phyloP scores from a whole-genome alignment of 2,329 filamentous ascomycete species.

The Cladosporium sp. region DNA sequence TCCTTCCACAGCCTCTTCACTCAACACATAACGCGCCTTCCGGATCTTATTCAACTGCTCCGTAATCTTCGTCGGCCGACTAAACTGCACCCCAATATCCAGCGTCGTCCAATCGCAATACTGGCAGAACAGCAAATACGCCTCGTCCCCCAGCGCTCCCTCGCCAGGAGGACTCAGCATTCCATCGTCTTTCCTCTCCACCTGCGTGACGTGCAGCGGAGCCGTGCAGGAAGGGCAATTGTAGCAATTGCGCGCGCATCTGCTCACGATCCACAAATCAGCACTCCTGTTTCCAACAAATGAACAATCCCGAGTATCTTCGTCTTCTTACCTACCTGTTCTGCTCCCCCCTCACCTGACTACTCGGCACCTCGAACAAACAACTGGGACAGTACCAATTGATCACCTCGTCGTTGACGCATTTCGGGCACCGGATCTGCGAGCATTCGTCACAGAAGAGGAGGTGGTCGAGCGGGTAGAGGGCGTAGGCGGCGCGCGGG shows the following conservation, averaged over 20 bases:
- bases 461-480: constrained; percentile 89
- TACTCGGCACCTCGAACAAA: constrained; percentile 91
- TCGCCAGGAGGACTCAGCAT: constrained; percentile 12
- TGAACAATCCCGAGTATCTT: neutral
- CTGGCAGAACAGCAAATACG: constrained; percentile 74
- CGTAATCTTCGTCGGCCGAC: constrained; percentile 77
- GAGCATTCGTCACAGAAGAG: constrained; percentile 97
- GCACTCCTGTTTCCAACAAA: neutral
- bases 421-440: constrained; percentile 88
- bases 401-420: constrained; percentile 86
- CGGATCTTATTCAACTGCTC: constrained; percentile 51
- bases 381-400: constrained; percentile 95
- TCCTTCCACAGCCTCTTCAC: constrained; percentile 37
- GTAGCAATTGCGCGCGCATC: constrained; percentile 83
- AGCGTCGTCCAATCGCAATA: constrained; percentile 92
- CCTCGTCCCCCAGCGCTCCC: constrained; percentile 17
- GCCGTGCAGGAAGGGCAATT: constrained; percentile 87
- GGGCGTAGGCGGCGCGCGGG: constrained; percentile 79
- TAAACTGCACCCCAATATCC: constrained; percentile 86
- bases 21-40: constrained; percentile 18
- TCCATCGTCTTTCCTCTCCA: constrained; percentile 45
- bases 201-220: constrained; percentile 67
- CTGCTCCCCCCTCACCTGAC: constrained; percentile 84
- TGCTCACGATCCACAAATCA: too few relatives aligned
- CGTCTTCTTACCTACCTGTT: constrained; percentile 62